Evolutionary conservation across 169 alveolate genomes (phyloP), one percentile per base, ranked within the genome.

Genomic region (Besnoitia besnoiti): DNA sequence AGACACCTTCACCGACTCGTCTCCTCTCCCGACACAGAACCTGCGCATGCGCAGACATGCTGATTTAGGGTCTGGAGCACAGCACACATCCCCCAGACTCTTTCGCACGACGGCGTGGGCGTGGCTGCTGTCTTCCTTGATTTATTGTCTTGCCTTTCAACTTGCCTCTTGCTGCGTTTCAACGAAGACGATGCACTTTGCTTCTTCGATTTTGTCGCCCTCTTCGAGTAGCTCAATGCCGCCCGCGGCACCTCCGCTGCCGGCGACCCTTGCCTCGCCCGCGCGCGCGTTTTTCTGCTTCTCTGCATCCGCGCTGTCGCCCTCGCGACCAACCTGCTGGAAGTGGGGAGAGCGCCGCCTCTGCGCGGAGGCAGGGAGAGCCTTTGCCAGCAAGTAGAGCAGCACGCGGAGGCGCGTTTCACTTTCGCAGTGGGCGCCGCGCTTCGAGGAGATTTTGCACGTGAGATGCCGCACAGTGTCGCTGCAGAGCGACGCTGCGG

Each of bases 161-260:
- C 80, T 2, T 3, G n/a, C 80, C 44, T 67, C 80, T 35, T 67
- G 80, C 24, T 67, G 80, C 7, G 80, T 67, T 5, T 67, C 80
- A 42, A 67, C 80, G 80, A 67, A 67, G 80, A 67, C 80, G 80
- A 67, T 67, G 80, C 80, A 67, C n/a, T 67, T 67, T 37, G 14
- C 44, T 30, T 37, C 10, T 1, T 67, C 62, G 30, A 14, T 10
- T 10, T 14, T 14, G 10, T 19, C 62, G 10, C 19, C 80, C n/a
- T 8, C 44, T 67, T 30, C 80, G 47, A 16, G 46, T 0, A 8
- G 4, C 27, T 10, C 33, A n/a, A 67, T 19, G 14, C n/a, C 80
- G 44, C 46, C 44, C 12, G 44, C 40, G 7, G 40, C 80, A 16
- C 24, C 24, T 55, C 30, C 7, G 12, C 67, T 55, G n/a, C 24